Percentiles rank a stretch among this genome's conserved stretches.
Conservation (phyloP, 179 eudicot species). For the Beta lomatogona region DNA sequence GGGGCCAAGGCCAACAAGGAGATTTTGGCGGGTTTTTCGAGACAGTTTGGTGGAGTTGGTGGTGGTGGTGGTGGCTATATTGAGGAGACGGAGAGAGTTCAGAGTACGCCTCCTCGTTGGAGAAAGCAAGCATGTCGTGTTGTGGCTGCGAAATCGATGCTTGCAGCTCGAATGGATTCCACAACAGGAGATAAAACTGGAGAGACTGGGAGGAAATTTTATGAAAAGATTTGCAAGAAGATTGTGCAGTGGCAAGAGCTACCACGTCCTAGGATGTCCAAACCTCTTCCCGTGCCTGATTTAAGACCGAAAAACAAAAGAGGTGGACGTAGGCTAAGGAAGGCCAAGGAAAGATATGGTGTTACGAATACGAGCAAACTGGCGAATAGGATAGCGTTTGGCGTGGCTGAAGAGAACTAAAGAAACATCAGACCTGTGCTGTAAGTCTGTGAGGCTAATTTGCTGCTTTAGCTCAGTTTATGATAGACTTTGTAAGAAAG, state of each 20-base stretch:
- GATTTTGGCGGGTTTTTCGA: constrained; percentile 76
- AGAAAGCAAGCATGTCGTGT: constrained; percentile 73
- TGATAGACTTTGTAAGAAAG: too few species aligned
- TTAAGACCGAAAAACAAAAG: constrained; percentile 86
- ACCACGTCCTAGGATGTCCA: constrained; percentile 77
- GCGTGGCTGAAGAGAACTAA: constrained; percentile 76
- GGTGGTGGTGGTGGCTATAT: constrained; percentile 52
- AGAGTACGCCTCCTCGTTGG: constrained; percentile 67
- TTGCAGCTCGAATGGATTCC: constrained; percentile 2
- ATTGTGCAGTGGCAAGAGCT: constrained; percentile 93
- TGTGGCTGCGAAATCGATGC: neutral
- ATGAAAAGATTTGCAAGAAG: constrained; percentile 68
- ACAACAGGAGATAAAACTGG: constrained; percentile 33
- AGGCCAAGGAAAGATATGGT: constrained; percentile 85
- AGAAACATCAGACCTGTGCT: too few species aligned
- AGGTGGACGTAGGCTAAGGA: constrained; percentile 80
- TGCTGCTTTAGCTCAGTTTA: too few species aligned
- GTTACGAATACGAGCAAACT: constrained; percentile 77
- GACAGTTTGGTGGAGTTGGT: constrained; percentile 72
- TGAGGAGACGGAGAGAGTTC: constrained; percentile 70
- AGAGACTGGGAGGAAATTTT: constrained; percentile 56
- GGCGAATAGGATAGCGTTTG: constrained; percentile 82
- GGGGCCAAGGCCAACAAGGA: constrained; percentile 75
- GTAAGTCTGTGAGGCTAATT: too few species aligned
- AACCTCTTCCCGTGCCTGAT: constrained; percentile 91